Base-by-base conservation (phyloP, 2,329 filamentous ascomycete species). In the Pseudogymnoascus sp. region DNA sequence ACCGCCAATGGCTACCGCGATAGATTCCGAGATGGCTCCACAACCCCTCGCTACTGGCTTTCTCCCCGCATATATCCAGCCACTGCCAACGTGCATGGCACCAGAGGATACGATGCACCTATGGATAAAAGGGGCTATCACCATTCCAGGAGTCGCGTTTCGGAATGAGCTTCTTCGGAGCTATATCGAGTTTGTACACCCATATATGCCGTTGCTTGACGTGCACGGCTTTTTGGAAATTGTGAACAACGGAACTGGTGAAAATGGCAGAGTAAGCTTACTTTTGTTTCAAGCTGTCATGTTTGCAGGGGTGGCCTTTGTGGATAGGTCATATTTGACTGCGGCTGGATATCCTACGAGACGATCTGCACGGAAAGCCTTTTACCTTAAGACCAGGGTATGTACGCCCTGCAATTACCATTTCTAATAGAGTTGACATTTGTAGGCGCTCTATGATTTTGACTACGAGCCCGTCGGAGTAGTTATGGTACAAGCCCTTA, bases 221-320 rank as follows among this genome's bases (percentile, higher is more conserved):
- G 69, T 86, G 71, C 72, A 83, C 71, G 74, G 82, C 71, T 81
- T 86, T 66, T 69, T 86, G 62, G 70, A 75, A 60, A 77, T 80
- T 58, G 78, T 90, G 67, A 83, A 85, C 68, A 77, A 79, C 59
- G 78, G 79, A 11, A 87, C 93, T 72, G 88, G 88, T 14, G 79
- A 81, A 57, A 79, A 83, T 66, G 85, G 86, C 14, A 86, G 86
- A 70, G 80, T 90, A 69, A 96, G 91, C 75, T 77, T 97, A 66
- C 83, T 96, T 62, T 77, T 96, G 2, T 96, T 95, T 74, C 91
- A 96, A 72, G 89, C 91, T 9, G 87, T 96, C 69, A 94, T 96
- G 89, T 97, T 96, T 71, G 87, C 90, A 2, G 91, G 88, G 2
- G 88, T 89, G 2, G 90, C 91, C 1, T 95, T 92, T 71, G 86